Conservation (phyloP, 345 rosid species). For the Balakata baccata region DNA sequence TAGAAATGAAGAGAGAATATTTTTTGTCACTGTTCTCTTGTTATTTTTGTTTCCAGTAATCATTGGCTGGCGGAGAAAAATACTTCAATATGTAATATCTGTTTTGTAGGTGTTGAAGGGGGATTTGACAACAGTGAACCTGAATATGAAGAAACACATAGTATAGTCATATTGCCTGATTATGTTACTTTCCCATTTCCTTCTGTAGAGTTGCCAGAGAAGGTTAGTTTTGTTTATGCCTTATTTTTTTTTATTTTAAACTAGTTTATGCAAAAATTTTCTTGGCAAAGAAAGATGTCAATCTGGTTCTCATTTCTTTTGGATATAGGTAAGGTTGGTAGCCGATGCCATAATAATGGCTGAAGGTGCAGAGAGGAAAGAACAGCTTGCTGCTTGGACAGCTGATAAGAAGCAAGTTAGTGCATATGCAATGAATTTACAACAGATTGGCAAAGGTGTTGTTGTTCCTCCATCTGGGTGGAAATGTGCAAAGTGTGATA, state of each 20-base stretch:
- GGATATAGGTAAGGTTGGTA: slow-evolving; percentile 76
- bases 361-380: slow-evolving; percentile 85
- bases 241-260: background rate
- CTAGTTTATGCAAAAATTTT: background rate
- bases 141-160: slow-evolving; percentile 72
- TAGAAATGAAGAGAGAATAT: background rate
- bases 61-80: slow-evolving; percentile 3
- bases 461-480: slow-evolving; percentile 84
- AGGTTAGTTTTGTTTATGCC: slow-evolving; percentile 46
- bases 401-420: slow-evolving; percentile 82
- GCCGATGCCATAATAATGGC: slow-evolving; percentile 74
- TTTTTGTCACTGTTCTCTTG: background rate
- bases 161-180: slow-evolving; percentile 71
- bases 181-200: slow-evolving; percentile 74
- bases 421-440: slow-evolving; percentile 71
- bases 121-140: slow-evolving; percentile 88
- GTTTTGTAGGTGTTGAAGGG: slow-evolving; percentile 72
- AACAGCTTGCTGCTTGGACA: slow-evolving; percentile 92
- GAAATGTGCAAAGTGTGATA: slow-evolving; percentile 89
- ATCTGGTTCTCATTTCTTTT: background rate
- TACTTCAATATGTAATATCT: slow-evolving; percentile 10
- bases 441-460: slow-evolving; percentile 70
- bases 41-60: background rate
- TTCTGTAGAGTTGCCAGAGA: slow-evolving; percentile 93
- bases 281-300: background rate